phyloP scores from a whole-genome alignment of 768 basidiomycete species.

The Leccinum variicolor region DNA sequence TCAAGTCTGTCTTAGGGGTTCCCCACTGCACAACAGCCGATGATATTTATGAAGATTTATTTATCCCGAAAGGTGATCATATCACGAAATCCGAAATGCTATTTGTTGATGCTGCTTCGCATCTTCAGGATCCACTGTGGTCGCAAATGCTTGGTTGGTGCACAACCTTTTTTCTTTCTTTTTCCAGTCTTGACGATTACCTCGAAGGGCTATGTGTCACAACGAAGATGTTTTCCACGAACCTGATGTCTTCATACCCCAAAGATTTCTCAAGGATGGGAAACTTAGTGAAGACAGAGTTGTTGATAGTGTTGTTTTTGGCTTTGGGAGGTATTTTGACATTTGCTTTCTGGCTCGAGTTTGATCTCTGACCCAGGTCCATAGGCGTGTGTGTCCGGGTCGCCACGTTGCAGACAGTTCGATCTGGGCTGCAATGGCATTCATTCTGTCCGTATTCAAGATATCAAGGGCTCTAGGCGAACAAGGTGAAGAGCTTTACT shows the following conservation, averaged over 20 bases:
- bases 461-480: conserved; percentile 25
- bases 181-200: background rate
- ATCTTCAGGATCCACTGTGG: conserved; percentile 14
- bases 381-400: conserved; percentile 32
- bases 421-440: conserved; percentile 30
- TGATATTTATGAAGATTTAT: conserved; percentile 16
- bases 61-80: conserved; percentile 23
- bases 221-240: conserved; percentile 15
- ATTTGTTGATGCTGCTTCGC: background rate
- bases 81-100: background rate
- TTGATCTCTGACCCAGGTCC: background rate
- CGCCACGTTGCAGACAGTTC: conserved; percentile 27
- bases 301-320: conserved; percentile 9
- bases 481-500: conserved; percentile 25
- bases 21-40: conserved; percentile 18
- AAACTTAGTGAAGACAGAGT: background rate
- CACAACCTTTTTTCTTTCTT: background rate
- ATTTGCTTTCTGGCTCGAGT: background rate
- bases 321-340: conserved; percentile 23
- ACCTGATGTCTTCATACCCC: conserved; percentile 29
- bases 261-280: conserved; percentile 27
- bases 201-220: conserved; percentile 17
- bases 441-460: conserved; percentile 22
- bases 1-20: conserved; percentile 7
- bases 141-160: conserved; percentile 22